phyloP scores from a whole-genome alignment of 2,329 filamentous ascomycete species.

The Fusarium dlaminii region DNA sequence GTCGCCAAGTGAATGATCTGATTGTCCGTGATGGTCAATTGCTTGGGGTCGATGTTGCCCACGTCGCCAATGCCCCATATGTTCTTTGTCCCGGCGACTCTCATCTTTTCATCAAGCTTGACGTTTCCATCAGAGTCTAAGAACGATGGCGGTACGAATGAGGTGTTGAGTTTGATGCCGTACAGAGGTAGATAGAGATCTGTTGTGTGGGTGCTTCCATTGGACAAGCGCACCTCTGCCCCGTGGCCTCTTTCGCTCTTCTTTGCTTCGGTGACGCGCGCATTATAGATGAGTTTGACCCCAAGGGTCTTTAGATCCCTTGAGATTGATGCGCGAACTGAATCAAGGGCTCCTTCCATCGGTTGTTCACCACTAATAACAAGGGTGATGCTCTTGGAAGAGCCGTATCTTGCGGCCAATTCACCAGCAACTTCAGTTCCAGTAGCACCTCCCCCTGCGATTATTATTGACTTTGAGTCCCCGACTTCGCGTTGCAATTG shows the following conservation, averaged over 20 bases:
- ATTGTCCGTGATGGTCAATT: slow-evolving; percentile 45
- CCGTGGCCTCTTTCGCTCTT: slow-evolving; percentile 4
- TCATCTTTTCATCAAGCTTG: slow-evolving; percentile 47
- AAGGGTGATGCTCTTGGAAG: slow-evolving; percentile 42
- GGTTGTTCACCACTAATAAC: slow-evolving; percentile 35
- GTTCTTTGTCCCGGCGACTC: slow-evolving; percentile 46
- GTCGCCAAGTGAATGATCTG: slow-evolving; percentile 47
- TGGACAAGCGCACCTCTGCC: slow-evolving; percentile 44
- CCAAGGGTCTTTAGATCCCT: slow-evolving; percentile 42
- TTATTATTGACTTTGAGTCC: slow-evolving; percentile 45
- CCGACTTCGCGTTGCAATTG: slow-evolving; percentile 39
- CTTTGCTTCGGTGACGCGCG: slow-evolving; percentile 44
- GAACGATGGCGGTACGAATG: slow-evolving; percentile 49
- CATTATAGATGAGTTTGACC: slow-evolving; percentile 44
- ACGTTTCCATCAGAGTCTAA: slow-evolving; percentile 48
- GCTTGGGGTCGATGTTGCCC: slow-evolving; percentile 53
- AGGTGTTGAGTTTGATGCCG: slow-evolving; percentile 55
- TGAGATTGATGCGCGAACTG: slow-evolving; percentile 45
- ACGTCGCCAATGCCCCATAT: slow-evolving; percentile 56
- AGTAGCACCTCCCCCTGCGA: slow-evolving; percentile 52
- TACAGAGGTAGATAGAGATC: slow-evolving; percentile 57
- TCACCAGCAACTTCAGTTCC: slow-evolving; percentile 52
- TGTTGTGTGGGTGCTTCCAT: slow-evolving; percentile 42
- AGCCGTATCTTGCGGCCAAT: slow-evolving; percentile 46
- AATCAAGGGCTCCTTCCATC: slow-evolving; percentile 28